A percentile compares a stretch with the other conserved stretches of the same genome.
phyloP scores from a whole-genome alignment of 2,329 filamentous ascomycete species.

The Daldinia eschscholtzii region DNA sequence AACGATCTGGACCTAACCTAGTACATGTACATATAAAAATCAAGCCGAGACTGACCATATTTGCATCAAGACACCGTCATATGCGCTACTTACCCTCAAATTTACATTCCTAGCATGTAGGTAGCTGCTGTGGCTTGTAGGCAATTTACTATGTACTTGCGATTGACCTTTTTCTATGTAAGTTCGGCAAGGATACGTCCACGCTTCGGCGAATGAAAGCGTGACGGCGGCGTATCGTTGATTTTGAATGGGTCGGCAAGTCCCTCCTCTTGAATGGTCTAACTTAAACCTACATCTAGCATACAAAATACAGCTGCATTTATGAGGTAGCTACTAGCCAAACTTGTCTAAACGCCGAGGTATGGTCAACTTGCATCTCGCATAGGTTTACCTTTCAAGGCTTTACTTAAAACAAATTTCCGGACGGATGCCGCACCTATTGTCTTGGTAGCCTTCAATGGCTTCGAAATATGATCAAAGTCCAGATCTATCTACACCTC shows the following conservation, averaged over 20 bases:
- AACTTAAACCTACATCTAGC: conserved; percentile 1
- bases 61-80: conserved; percentile 40
- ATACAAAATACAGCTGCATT: neutral
- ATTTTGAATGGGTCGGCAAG: conserved; percentile 20
- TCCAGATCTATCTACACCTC: conserved; percentile 9
- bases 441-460: neutral
- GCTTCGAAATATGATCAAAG: neutral
- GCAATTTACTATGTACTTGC: conserved; percentile 21
- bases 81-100: conserved; percentile 14
- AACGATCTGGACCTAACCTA: conserved; percentile 16
- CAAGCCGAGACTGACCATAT: conserved; percentile 15
- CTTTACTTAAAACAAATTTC: conserved; percentile 6
- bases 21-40: neutral
- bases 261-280: conserved; percentile 15
- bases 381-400: neutral
- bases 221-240: neutral
- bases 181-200: conserved; percentile 15
- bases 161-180: conserved; percentile 6
- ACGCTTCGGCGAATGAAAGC: conserved; percentile 30
- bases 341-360: conserved; percentile 3
- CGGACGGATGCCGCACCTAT: neutral
- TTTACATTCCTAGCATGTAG: neutral
- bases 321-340: neutral
- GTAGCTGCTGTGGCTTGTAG: neutral
- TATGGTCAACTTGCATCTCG: conserved; percentile 1